Percentiles rank a stretch among this genome's conserved stretches.
Conservation (phyloP, 805 yeast genomes). For the Candida yuanshanica region DNA sequence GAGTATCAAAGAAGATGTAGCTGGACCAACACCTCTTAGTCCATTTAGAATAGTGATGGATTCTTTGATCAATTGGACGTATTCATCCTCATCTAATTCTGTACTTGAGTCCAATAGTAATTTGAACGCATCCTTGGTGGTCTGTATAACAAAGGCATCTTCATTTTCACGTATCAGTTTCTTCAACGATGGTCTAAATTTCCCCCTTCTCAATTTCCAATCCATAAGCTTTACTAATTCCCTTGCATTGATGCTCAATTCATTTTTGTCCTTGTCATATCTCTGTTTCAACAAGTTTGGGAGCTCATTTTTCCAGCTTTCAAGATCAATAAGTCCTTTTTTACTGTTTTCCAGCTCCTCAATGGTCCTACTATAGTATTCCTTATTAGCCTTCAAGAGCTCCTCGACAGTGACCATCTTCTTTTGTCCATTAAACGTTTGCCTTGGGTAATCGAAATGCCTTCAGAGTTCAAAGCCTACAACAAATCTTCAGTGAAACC, state of each 20-base stretch:
- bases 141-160: conserved; percentile 6
- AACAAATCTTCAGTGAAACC: no score
- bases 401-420: conserved; percentile 3
- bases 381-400: conserved; percentile 2
- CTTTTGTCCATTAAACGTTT: no score
- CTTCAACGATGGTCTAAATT: conserved; percentile 21
- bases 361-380: conserved; percentile 7
- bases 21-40: conserved; percentile 25
- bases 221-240: conserved; percentile 21
- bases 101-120: conserved; percentile 1
- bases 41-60: conserved; percentile 7
- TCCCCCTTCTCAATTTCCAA: conserved; percentile 25
- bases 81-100: conserved; percentile 2
- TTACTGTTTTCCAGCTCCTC: conserved; percentile 5
- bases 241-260: conserved; percentile 8
- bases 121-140: conserved; percentile 12
- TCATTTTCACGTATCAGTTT: conserved; percentile 19
- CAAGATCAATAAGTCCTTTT: conserved; percentile 10
- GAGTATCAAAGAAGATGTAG: conserved; percentile 22
- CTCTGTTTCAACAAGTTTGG: conserved; percentile 7
- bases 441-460: no score
- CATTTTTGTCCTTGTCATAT: not conserved
- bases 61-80: conserved; percentile 8
- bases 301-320: conserved; percentile 17
- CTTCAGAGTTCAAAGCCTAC: no score